A percentile compares a stretch with the other conserved stretches of the same genome.
These are phyloP conservation scores for Cyclotella baltica DNA, from an alignment of 108 stramenopile genomes.

Conservation along the genomic window DNA sequence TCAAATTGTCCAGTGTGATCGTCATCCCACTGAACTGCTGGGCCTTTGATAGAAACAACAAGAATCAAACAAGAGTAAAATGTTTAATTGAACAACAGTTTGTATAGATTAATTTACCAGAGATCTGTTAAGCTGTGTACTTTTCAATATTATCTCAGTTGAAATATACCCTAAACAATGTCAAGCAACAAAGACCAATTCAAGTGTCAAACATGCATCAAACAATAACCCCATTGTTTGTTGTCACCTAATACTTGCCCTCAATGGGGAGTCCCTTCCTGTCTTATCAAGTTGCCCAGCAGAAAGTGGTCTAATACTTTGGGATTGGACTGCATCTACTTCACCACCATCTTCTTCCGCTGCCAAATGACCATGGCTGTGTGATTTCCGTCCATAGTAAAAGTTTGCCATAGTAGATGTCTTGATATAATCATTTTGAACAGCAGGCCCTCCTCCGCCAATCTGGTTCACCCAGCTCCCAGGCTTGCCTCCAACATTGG, in stretches of 20 bases:
- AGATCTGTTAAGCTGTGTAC: too few species aligned
- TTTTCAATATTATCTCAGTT: too few species aligned
- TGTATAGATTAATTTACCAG: too few species aligned
- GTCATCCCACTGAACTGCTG: too few species aligned
- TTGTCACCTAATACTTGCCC: not conserved
- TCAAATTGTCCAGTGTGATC: too few species aligned
- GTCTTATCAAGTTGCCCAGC: not conserved
- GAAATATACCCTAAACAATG: too few species aligned
- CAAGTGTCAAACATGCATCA: too few species aligned
- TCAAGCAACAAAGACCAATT: too few species aligned
- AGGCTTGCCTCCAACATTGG: conserved; percentile 1
- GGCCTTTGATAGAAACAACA: too few species aligned
- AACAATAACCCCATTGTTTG: too few species aligned
- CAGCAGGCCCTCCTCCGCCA: conserved; percentile 15
- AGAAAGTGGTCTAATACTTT: conserved; percentile 8
- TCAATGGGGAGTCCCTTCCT: not conserved
- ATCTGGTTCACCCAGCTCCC: conserved; percentile 36
- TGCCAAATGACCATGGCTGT: conserved; percentile 43
- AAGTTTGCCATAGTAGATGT: conserved; percentile 91
- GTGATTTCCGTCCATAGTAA: conserved; percentile 74
- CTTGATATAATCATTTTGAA: conserved; percentile 71
- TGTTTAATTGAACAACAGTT: too few species aligned
- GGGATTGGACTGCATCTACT: not conserved
- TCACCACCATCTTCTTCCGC: conserved; percentile 5
- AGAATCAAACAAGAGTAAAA: too few species aligned